These are phyloP conservation scores for Colletotrichum filicis DNA, from an alignment of 2,329 filamentous ascomycete species.

Conservation along the genomic window DNA sequence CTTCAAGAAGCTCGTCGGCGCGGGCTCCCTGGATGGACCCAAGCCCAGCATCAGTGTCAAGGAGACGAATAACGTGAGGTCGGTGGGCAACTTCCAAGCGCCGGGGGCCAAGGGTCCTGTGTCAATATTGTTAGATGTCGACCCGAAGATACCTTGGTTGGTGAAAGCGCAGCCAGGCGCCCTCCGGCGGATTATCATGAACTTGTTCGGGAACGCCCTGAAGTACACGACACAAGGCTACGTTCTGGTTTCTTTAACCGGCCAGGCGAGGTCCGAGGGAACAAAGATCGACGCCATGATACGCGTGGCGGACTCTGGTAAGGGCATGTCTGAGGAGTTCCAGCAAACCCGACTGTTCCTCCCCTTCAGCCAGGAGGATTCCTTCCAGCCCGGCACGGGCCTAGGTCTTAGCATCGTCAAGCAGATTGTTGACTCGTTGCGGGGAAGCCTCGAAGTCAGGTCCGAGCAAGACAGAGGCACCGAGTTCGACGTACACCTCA, in stretches of 20 bases:
- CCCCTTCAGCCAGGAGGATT: conserved; percentile 72
- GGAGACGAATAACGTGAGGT: background rate
- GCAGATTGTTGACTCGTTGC: conserved; percentile 68
- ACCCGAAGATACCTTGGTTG: conserved; percentile 56
- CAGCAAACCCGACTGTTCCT: conserved; percentile 69
- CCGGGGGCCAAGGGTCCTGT: conserved; percentile 44
- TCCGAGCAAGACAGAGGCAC: conserved; percentile 66
- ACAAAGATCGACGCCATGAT: conserved; percentile 46
- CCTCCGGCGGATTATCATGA: conserved; percentile 68
- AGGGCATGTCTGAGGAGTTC: conserved; percentile 72
- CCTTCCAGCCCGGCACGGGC: conserved; percentile 68
- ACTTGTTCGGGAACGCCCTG: conserved; percentile 70
- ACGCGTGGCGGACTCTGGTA: conserved; percentile 70
- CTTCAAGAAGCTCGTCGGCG: conserved; percentile 40
- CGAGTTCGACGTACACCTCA: conserved; percentile 60
- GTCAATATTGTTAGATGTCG: conserved; percentile 63
- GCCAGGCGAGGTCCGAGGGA: conserved; percentile 37
- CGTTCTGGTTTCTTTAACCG: conserved; percentile 53
- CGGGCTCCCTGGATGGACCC: conserved; percentile 10
- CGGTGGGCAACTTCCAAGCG: conserved; percentile 30
- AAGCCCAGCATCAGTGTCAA: conserved; percentile 30
- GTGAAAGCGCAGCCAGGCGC: conserved; percentile 65
- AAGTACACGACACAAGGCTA: conserved; percentile 68
- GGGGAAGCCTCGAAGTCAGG: conserved; percentile 67
- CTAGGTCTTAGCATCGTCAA: conserved; percentile 73